phyloP scores from a whole-genome alignment of 2,329 filamentous ascomycete species.

The Raffaelea ambrosiae region DNA sequence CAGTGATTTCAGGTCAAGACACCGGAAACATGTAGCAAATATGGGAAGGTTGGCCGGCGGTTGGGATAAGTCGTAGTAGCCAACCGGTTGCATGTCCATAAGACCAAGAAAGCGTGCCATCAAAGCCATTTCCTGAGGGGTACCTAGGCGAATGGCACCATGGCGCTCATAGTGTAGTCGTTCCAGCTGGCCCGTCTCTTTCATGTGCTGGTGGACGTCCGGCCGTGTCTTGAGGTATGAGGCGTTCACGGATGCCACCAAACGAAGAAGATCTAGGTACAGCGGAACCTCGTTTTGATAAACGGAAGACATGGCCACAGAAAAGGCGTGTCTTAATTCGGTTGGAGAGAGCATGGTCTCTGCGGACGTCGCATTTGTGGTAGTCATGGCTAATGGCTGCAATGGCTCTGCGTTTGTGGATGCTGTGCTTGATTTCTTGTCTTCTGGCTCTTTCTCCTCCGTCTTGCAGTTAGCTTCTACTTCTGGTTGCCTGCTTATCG shows the following conservation, averaged over 20 bases:
- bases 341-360: background rate
- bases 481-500: too few relatives aligned
- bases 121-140: constrained; percentile 30
- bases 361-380: background rate
- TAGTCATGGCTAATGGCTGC: too few relatives aligned
- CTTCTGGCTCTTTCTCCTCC: too few relatives aligned
- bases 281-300: constrained; percentile 2
- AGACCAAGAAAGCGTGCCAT: constrained; percentile 35
- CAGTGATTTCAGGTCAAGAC: constrained; percentile 24
- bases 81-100: constrained; percentile 39
- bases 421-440: too few relatives aligned
- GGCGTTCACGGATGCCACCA: background rate
- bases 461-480: too few relatives aligned
- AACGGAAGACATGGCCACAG: constrained; percentile 1
- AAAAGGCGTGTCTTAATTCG: background rate
- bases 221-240: background rate
- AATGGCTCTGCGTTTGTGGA: too few relatives aligned
- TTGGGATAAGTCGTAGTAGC: constrained; percentile 40
- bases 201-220: background rate
- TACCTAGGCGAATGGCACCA: constrained; percentile 41
- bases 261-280: background rate
- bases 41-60: constrained; percentile 35
- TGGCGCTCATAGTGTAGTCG: constrained; percentile 20
- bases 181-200: background rate
- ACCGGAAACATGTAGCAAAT: constrained; percentile 43